These are phyloP conservation scores for Melampsora abietis-canadensis DNA, from an alignment of 1,284 basidiomycete genomes.

Conservation along the genomic window DNA sequence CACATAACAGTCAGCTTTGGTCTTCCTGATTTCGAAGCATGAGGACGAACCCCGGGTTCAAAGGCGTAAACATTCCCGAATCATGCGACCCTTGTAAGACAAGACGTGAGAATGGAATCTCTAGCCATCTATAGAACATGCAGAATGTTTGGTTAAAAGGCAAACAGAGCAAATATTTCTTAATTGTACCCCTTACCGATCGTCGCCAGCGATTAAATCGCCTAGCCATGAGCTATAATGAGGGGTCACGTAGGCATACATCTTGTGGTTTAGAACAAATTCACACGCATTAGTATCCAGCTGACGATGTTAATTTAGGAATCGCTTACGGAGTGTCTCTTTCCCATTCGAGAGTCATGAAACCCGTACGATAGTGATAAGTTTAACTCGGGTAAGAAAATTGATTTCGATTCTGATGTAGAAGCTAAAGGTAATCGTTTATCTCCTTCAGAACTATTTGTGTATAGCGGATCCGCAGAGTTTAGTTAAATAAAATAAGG, in stretches of 20 bases:
- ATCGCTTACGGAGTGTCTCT: conserved; percentile 18
- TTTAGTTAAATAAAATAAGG: background rate
- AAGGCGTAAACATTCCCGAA: conserved; percentile 28
- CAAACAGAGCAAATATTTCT: background rate
- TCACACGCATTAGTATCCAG: background rate
- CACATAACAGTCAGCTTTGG: background rate
- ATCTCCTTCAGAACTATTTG: conserved; percentile 8
- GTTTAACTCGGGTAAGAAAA: conserved; percentile 16
- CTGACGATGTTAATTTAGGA: background rate
- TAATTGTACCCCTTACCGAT: background rate
- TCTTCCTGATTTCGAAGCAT: background rate
- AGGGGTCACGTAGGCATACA: conserved; percentile 29
- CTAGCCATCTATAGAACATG: conserved; percentile 5
- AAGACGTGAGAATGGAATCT: conserved; percentile 17
- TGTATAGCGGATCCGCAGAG: background rate
- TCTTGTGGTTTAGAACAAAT: background rate
- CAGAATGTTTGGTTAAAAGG: background rate
- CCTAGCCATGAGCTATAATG: conserved; percentile 34
- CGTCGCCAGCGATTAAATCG: conserved; percentile 13
- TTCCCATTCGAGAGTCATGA: conserved; percentile 36
- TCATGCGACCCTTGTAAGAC: conserved; percentile 38
- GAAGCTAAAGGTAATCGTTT: conserved; percentile 16
- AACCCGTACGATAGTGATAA: conserved; percentile 26
- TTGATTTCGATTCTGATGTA: conserved; percentile 25
- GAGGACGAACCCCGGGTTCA: conserved; percentile 23